Percentiles rank a stretch among this genome's conserved stretches.
Evolutionary conservation across 78 protist species (phyloP).

Genomic region (Acrasis kona): DNA sequence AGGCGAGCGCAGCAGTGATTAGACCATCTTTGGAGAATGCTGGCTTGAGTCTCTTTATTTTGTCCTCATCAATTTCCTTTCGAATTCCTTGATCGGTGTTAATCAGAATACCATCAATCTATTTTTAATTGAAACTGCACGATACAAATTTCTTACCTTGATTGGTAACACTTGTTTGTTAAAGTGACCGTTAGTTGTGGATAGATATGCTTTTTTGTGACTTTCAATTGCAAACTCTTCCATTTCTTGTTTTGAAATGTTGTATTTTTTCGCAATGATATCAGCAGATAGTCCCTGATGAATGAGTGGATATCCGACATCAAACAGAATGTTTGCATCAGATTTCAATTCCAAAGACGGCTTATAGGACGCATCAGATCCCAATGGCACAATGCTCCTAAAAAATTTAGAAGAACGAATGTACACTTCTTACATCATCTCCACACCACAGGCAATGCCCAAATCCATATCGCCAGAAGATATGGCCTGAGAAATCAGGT

Average conservation of each 20-base stretch:
- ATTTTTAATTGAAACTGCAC: background rate
- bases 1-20: conserved; percentile 32
- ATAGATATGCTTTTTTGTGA: conserved; percentile 22
- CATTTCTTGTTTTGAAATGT: conserved; percentile 21
- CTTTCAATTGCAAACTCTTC: conserved; percentile 33
- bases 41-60: background rate
- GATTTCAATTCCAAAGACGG: no score
- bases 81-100: conserved; percentile 57
- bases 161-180: conserved; percentile 49
- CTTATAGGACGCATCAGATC: background rate
- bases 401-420: conserved; percentile 10
- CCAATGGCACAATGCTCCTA: conserved; percentile 12
- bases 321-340: background rate
- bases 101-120: conserved; percentile 11
- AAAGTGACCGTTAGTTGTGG: conserved; percentile 33
- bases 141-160: no score
- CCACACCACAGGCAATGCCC: conserved; percentile 85
- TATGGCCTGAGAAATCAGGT: no score
- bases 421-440: conserved; percentile 49
- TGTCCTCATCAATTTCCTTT: background rate
- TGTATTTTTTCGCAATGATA: conserved; percentile 13
- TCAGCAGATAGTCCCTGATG: no score
- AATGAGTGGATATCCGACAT: conserved; percentile 17
- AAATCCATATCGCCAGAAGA: conserved; percentile 46
- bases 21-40: conserved; percentile 4